Conservation (phyloP, 1,284 basidiomycete species). For the Hortiboletus rubellus region DNA sequence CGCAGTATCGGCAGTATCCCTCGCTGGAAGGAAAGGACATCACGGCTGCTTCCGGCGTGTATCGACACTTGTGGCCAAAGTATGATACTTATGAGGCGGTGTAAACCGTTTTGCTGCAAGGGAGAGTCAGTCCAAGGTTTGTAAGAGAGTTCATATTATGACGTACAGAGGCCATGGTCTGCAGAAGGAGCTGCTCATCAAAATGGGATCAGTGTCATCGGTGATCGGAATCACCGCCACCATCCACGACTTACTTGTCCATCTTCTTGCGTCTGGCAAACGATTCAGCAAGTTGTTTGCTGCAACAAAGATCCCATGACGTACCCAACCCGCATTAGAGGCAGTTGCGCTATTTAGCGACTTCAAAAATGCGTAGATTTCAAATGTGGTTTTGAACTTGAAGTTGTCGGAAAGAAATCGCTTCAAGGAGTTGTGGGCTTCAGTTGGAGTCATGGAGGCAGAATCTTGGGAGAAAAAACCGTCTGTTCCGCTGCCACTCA, state of each 20-base stretch:
- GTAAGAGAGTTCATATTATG: neutral
- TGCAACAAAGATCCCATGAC: conserved; percentile 11
- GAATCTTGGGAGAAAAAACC: conserved; percentile 34
- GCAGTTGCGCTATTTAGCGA: conserved; percentile 50
- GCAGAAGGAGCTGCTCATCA: conserved; percentile 42
- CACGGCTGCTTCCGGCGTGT: conserved; percentile 34
- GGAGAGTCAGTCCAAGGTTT: neutral
- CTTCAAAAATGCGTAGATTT: conserved; percentile 50
- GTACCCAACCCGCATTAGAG: conserved; percentile 54
- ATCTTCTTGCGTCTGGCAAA: conserved; percentile 47
- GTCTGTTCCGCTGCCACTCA: conserved; percentile 39
- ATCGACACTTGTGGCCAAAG: conserved; percentile 46
- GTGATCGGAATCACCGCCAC: neutral
- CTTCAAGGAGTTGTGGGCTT: conserved; percentile 52
- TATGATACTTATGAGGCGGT: conserved; percentile 54
- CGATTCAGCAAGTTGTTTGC: neutral
- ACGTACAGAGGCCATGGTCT: conserved; percentile 43
- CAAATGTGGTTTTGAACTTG: conserved; percentile 41
- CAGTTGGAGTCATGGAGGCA: conserved; percentile 41
- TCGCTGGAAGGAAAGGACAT: conserved; percentile 58
- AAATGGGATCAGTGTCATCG: conserved; percentile 1
- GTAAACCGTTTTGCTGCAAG: conserved; percentile 50
- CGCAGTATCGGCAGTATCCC: conserved; percentile 58
- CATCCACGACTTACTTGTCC: conserved; percentile 45
- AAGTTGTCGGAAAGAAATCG: conserved; percentile 47